A percentile compares a stretch with the other conserved stretches of the same genome.
These are phyloP conservation scores for Uncinocarpus reesii DNA, from an alignment of 2,329 filamentous ascomycete species.

Conservation along the genomic window DNA sequence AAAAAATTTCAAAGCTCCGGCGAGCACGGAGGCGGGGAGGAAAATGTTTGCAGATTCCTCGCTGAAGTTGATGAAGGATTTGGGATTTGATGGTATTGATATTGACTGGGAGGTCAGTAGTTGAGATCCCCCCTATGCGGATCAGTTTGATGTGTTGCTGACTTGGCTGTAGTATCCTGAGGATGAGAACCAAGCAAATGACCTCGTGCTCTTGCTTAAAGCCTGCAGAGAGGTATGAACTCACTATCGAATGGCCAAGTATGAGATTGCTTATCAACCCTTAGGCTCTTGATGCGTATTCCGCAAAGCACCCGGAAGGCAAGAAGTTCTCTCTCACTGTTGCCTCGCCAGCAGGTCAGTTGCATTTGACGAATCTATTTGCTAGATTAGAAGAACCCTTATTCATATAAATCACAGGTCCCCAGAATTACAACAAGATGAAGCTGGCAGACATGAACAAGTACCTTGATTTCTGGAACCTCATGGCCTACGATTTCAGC, in stretches of 20 bases:
- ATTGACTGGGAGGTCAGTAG: conserved; percentile 35
- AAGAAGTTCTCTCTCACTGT: conserved; percentile 39
- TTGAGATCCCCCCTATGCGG: background rate
- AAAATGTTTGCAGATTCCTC: conserved; percentile 56
- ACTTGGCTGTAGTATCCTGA: conserved; percentile 24
- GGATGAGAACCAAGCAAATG: conserved; percentile 26
- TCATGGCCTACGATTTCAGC: conserved; percentile 81
- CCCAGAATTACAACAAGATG: conserved; percentile 36
- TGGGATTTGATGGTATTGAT: conserved; percentile 53
- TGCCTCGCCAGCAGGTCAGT: conserved; percentile 36
- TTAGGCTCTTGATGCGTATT: conserved; percentile 36
- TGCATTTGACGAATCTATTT: background rate
- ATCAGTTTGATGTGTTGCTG: background rate
- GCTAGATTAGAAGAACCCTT: background rate
- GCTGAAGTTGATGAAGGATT: conserved; percentile 62
- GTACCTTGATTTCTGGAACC: conserved; percentile 44
- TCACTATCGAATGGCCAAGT: background rate
- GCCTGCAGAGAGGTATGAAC: conserved; percentile 24
- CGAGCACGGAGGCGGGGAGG: conserved; percentile 49
- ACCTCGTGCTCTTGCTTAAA: conserved; percentile 30
- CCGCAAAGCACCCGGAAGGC: conserved; percentile 28
- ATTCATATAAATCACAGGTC: conserved; percentile 23
- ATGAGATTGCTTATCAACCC: background rate
- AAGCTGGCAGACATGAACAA: conserved; percentile 38
- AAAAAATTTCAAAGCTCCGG: conserved; percentile 61